Conservation (phyloP, 768 basidiomycete species). For the Daedaleopsis sinensis region DNA sequence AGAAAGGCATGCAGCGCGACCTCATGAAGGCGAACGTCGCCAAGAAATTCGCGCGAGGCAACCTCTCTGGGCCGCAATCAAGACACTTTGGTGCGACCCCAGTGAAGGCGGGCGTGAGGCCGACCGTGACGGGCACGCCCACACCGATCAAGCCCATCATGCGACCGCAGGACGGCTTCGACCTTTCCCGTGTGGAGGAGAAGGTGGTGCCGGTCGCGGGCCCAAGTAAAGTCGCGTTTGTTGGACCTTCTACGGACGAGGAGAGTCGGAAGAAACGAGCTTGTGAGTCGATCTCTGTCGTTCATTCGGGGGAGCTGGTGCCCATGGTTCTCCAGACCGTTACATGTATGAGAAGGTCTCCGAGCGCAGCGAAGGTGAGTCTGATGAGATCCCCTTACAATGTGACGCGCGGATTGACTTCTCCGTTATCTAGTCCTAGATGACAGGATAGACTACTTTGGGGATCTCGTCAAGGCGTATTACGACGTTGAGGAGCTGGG, state of each 20-base stretch:
- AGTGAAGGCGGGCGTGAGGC: not conserved
- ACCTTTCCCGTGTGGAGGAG: slow-evolving; percentile 11
- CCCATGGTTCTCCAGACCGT: slow-evolving; percentile 58
- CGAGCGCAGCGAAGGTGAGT: slow-evolving; percentile 78
- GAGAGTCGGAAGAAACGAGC: slow-evolving; percentile 46
- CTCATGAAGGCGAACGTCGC: slow-evolving; percentile 26
- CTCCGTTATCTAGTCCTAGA: slow-evolving; percentile 63
- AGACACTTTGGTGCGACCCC: slow-evolving; percentile 15
- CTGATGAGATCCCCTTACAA: not conserved
- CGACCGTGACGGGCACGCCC: not conserved
- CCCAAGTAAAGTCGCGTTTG: slow-evolving; percentile 34
- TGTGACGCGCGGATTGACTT: not conserved
- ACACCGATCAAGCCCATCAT: slow-evolving; percentile 14
- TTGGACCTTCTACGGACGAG: slow-evolving; percentile 34
- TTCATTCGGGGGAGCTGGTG: not conserved
- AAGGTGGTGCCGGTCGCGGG: slow-evolving; percentile 23
- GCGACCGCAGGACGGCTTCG: slow-evolving; percentile 22
- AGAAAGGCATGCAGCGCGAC: slow-evolving; percentile 47
- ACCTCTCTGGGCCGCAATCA: slow-evolving; percentile 23
- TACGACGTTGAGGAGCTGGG: slow-evolving; percentile 77
- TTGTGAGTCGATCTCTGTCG: slow-evolving; percentile 48
- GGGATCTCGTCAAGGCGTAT: slow-evolving; percentile 67
- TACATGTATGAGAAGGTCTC: slow-evolving; percentile 95
- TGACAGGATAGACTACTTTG: slow-evolving; percentile 84
- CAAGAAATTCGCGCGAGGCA: slow-evolving; percentile 34